These are phyloP conservation scores for Apium graveolens DNA, from an alignment of 129 eudicot species.

Conservation along the genomic window DNA sequence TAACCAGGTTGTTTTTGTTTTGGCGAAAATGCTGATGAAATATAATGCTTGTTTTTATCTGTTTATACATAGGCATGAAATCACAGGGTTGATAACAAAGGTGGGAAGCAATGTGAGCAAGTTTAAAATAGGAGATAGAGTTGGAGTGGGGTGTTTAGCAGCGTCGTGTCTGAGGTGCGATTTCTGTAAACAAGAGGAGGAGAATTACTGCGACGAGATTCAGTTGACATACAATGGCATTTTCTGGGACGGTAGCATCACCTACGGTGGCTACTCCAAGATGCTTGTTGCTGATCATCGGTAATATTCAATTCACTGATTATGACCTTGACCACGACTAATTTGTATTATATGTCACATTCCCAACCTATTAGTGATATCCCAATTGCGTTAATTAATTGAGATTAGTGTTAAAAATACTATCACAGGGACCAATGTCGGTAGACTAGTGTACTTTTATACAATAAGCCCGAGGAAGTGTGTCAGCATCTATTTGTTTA, in stretches of 20 bases:
- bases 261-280: constrained; percentile 89
- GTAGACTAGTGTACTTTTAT: not conserved
- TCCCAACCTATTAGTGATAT: too few species aligned
- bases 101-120: constrained; percentile 72
- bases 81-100: constrained; percentile 70
- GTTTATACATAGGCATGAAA: constrained; percentile 58
- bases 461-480: not conserved
- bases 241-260: constrained; percentile 94
- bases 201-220: constrained; percentile 68
- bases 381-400: not conserved
- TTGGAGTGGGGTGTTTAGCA: constrained; percentile 78
- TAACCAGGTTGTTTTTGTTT: not conserved
- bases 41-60: not conserved
- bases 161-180: constrained; percentile 80
- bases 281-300: constrained; percentile 72
- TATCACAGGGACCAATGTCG: not conserved
- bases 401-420: not conserved
- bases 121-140: constrained; percentile 76
- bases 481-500: not conserved
- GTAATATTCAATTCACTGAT: constrained; percentile 18
- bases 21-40: too few species aligned
- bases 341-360: not conserved
- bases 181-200: constrained; percentile 40
- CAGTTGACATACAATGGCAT: constrained; percentile 69
- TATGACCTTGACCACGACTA: not conserved